These are phyloP conservation scores for Pythium phragmitis DNA, from an alignment of 352 stramenopile species.

Conservation along the genomic window DNA sequence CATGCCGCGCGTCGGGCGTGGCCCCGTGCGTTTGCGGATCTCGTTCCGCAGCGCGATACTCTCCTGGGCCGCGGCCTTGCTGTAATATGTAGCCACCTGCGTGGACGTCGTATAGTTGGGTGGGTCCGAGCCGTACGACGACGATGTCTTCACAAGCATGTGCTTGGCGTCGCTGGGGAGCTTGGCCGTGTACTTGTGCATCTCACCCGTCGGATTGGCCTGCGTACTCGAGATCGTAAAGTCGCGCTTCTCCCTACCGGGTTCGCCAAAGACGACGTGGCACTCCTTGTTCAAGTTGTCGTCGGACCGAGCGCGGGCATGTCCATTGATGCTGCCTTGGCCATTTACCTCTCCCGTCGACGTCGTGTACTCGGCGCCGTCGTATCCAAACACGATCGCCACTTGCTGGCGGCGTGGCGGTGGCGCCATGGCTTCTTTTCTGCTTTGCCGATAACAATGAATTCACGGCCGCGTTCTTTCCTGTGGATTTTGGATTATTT, in stretches of 20 bases:
- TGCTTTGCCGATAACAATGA: background rate
- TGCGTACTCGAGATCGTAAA: conserved; percentile 58
- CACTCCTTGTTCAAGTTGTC: conserved; percentile 64
- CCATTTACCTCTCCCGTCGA: conserved; percentile 47
- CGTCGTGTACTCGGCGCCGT: conserved; percentile 52
- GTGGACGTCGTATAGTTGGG: conserved; percentile 60
- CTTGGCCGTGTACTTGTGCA: conserved; percentile 62
- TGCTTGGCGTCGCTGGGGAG: conserved; percentile 49
- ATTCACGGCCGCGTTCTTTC: background rate
- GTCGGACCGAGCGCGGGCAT: conserved; percentile 3
- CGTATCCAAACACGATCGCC: conserved; percentile 64
- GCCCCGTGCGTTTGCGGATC: conserved; percentile 60
- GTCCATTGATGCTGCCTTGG: conserved; percentile 4
- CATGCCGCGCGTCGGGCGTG: conserved; percentile 52
- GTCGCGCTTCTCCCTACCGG: conserved; percentile 46
- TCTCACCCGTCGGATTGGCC: conserved; percentile 55
- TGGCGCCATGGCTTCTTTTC: conserved; percentile 18
- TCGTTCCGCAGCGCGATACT: conserved; percentile 64
- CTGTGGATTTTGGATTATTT: conserved; percentile 1
- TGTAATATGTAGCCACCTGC: conserved; percentile 66
- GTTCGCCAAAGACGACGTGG: conserved; percentile 65
- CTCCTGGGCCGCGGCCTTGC: conserved; percentile 52
- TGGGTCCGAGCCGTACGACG: conserved; percentile 51
- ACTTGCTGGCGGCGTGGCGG: conserved; percentile 43
- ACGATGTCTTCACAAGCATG: conserved; percentile 61